phyloP scores from a whole-genome alignment of 2,329 filamentous ascomycete genomes.

The Seiridium cupressi region DNA sequence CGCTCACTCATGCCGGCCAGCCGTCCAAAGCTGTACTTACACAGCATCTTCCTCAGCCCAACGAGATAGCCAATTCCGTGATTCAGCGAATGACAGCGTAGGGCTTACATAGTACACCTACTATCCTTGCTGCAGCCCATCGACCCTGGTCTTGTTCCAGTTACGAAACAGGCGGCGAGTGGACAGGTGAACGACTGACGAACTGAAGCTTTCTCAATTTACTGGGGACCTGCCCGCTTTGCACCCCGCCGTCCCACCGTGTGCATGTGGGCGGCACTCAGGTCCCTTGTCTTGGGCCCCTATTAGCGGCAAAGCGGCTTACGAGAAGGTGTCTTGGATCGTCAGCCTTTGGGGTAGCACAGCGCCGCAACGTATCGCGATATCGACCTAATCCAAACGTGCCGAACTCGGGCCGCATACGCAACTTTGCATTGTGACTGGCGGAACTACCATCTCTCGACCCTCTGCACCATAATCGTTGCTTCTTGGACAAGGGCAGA shows the following conservation, averaged over 20 bases:
- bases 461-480: too few species aligned
- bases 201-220: not conserved
- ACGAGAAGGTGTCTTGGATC: not conserved
- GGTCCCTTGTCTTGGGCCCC: too few species aligned
- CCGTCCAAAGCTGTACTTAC: not conserved
- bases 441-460: too few species aligned
- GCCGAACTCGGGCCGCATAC: too few species aligned
- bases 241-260: not conserved
- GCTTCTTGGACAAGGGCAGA: not conserved
- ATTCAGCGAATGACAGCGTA: conserved; percentile 23
- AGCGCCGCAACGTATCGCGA: not conserved
- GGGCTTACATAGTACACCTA: conserved; percentile 5
- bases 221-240: not conserved
- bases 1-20: not conserved
- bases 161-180: conserved; percentile 13
- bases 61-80: conserved; percentile 17
- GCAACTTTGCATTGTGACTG: too few species aligned
- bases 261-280: too few species aligned
- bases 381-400: not conserved
- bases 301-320: not conserved
- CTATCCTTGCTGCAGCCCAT: conserved; percentile 21
- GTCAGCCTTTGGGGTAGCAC: not conserved
- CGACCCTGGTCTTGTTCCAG: conserved; percentile 12
- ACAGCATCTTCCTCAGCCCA: conserved; percentile 18
- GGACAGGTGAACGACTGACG: not conserved